These are phyloP conservation scores for Penicillium sclerotiorum DNA, from an alignment of 2,329 filamentous ascomycete genomes.

Conservation along the genomic window DNA sequence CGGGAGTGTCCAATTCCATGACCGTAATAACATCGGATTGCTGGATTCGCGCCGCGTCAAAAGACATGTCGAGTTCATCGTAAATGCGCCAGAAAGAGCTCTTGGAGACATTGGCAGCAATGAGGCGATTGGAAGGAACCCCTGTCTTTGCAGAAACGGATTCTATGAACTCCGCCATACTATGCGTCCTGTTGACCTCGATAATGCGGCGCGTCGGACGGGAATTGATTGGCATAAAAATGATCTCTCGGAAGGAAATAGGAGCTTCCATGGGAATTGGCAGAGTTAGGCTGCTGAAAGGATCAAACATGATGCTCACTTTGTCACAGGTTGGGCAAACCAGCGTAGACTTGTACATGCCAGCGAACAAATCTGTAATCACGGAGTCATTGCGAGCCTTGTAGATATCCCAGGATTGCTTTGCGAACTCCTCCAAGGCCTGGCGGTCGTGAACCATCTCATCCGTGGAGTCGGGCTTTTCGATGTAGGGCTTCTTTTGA, in stretches of 20 bases:
- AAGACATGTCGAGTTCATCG: constrained; percentile 63
- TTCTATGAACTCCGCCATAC: constrained; percentile 55
- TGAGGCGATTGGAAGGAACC: constrained; percentile 61
- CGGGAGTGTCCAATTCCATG: constrained; percentile 72
- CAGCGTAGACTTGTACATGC: constrained; percentile 97
- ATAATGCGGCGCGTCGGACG: constrained; percentile 71
- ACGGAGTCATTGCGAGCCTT: constrained; percentile 92
- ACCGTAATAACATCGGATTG: constrained; percentile 49
- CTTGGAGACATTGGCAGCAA: constrained; percentile 80
- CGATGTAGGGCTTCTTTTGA: constrained; percentile 93
- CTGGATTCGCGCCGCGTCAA: constrained; percentile 62
- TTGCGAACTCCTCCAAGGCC: constrained; percentile 80
- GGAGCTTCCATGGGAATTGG: constrained; percentile 76
- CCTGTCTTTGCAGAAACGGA: constrained; percentile 58
- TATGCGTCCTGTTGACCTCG: constrained; percentile 72
- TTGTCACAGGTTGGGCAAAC: constrained; percentile 90
- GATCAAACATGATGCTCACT: constrained; percentile 98
- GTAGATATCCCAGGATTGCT: constrained; percentile 89
- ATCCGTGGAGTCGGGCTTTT: constrained; percentile 96
- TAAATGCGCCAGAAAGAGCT: constrained; percentile 86
- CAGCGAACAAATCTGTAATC: constrained; percentile 92
- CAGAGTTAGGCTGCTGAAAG: constrained; percentile 91
- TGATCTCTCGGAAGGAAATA: constrained; percentile 77
- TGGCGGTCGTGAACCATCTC: constrained; percentile 84
- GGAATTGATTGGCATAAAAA: constrained; percentile 75